Evolutionary conservation across 768 basidiomycete species (phyloP), one percentile per base, ranked within the genome.

Genomic region (Boletus edulis): DNA sequence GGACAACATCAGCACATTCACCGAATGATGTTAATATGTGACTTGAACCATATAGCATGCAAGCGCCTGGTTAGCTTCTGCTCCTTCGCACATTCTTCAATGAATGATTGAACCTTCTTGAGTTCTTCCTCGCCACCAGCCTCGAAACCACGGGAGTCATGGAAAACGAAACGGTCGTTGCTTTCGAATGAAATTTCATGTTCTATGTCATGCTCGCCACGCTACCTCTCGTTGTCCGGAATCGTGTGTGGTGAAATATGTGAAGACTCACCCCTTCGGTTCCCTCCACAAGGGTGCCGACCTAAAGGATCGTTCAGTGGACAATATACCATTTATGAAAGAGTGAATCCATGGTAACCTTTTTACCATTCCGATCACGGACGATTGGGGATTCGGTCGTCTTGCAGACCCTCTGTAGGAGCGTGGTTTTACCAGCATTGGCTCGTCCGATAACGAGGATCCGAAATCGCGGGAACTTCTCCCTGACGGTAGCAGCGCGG

Each of bases 121-220:
- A 35, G 34, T 14, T 35, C 34, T 1, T 59, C 53, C 1, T 20
- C 59, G 4, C 57, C 59, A 6, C 76, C 76, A 24, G 71, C 52
- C 60, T 77, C 74, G 51, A 78, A 75, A 7, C 75, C 76, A 42
- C 65, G 52, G 18, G 76, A 78, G 51, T 78, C 75, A 39, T 77
- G 76, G 51, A 77, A 76, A 20, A 76, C 65, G 53, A 74, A 76
- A 5, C 59, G 45, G 3, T 59, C 58, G 31, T 72, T 72, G 60
- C 63, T 72, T 24, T 34, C 43, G 57, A 72, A 76, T 0, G 7
- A 64, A 54, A 46, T 31, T 32, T 46, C 44, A 8, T 46, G 44
- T 15, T 32, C 29, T 4, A 46, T 46, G 5, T 46, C 43, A 73
- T 64, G 49, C n/a, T 55, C 42, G n/a, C 51, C 51, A 35, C 24